phyloP scores from a whole-genome alignment of 2,329 filamentous ascomycete species.

The Chaetomiaceae sp. region DNA sequence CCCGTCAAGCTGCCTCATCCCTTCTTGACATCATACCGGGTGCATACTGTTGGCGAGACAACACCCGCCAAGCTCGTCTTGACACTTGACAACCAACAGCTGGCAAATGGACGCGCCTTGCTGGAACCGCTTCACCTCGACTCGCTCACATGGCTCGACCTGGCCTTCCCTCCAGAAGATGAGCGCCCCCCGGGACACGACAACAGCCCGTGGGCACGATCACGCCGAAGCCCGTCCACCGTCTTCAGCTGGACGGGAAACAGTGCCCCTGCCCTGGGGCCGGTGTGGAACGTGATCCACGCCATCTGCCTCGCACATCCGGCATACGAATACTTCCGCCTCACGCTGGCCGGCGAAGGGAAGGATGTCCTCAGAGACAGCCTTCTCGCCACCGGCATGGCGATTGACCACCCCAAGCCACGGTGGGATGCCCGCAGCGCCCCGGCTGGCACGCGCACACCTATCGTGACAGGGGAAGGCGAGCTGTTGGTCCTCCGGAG shows the following conservation, averaged over 20 bases:
- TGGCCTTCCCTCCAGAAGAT: constrained; percentile 26
- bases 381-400: constrained; percentile 40
- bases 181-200: constrained; percentile 36
- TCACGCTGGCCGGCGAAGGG: constrained; percentile 38
- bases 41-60: constrained; percentile 29
- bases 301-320: constrained; percentile 47
- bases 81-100: constrained; percentile 31
- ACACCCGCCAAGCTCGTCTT: constrained; percentile 26
- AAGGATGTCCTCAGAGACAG: constrained; percentile 15
- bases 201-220: constrained; percentile 51
- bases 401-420: constrained; percentile 41
- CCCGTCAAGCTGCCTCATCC: constrained; percentile 43
- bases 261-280: constrained; percentile 40
- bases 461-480: constrained; percentile 24
- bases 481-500: constrained; percentile 41
- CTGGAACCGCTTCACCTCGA: constrained; percentile 37
- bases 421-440: not conserved
- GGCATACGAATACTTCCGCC: constrained; percentile 43
- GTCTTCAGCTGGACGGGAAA: constrained; percentile 40
- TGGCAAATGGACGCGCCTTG: constrained; percentile 29
- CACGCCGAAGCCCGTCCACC: constrained; percentile 45
- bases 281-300: constrained; percentile 49
- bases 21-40: constrained; percentile 40
- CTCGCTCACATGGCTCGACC: constrained; percentile 34
- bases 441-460: constrained; percentile 21